Evolutionary conservation across 225 moss, liverwort and hornwort genomes (phyloP).

Genomic region (Physcomitrium patens): DNA sequence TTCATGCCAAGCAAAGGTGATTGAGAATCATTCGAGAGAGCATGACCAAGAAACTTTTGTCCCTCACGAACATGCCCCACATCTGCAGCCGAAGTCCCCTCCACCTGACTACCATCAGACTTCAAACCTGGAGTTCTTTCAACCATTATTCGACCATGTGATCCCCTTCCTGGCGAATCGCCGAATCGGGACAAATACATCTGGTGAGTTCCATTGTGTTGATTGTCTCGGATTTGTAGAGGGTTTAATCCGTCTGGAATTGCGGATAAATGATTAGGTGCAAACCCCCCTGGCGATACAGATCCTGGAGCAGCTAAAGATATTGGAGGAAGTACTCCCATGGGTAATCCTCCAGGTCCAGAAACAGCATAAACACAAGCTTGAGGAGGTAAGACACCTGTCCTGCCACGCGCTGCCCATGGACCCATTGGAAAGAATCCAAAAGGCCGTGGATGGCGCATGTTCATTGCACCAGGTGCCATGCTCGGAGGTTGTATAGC

Average conservation of each 20-base stretch:
- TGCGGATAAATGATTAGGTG: conserved; percentile 46
- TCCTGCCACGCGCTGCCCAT: conserved; percentile 37
- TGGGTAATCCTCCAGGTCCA: conserved; percentile 46
- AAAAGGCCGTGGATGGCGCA: conserved; percentile 38
- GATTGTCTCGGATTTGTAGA: conserved; percentile 50
- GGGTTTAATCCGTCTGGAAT: conserved; percentile 54
- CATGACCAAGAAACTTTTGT: neutral
- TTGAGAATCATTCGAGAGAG: conserved; percentile 35
- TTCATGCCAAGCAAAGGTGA: conserved; percentile 42
- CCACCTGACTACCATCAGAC: conserved; percentile 15
- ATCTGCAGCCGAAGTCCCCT: conserved; percentile 35
- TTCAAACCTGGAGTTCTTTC: conserved; percentile 44
- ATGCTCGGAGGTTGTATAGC: conserved; percentile 28
- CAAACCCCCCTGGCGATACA: conserved; percentile 27
- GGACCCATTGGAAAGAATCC: conserved; percentile 42
- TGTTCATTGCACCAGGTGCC: conserved; percentile 33
- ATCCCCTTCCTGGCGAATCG: conserved; percentile 49
- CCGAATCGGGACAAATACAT: conserved; percentile 43
- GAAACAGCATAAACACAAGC: conserved; percentile 46
- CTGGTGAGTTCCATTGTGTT: conserved; percentile 38
- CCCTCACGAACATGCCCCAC: conserved; percentile 35
- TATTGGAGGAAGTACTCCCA: conserved; percentile 43
- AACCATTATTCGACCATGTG: conserved; percentile 41
- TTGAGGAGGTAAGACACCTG: conserved; percentile 48
- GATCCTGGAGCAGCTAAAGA: conserved; percentile 28